phyloP scores from a whole-genome alignment of 192 early-diverging fungal species.

The Backusella circina region DNA sequence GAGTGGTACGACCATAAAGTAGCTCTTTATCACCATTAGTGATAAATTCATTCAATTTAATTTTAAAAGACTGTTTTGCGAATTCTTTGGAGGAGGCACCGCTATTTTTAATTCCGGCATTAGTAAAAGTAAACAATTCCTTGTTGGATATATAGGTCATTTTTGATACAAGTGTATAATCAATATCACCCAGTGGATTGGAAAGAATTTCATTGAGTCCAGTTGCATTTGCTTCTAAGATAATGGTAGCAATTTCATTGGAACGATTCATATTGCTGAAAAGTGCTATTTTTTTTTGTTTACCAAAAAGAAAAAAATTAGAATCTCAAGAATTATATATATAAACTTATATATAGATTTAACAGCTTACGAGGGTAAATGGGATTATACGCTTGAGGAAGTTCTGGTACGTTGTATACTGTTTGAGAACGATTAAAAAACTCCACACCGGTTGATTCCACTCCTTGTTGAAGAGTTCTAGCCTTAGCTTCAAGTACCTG shows the following conservation, averaged over 20 bases:
- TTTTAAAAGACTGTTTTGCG: conserved; percentile 32
- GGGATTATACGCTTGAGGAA: conserved; percentile 42
- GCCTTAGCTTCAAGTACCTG: conserved; percentile 36
- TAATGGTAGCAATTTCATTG: conserved; percentile 14
- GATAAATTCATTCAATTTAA: conserved; percentile 37
- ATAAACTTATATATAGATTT: neutral
- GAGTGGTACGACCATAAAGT: conserved; percentile 33
- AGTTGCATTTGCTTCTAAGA: conserved; percentile 9
- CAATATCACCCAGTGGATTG: conserved; percentile 1
- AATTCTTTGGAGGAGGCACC: conserved; percentile 46
- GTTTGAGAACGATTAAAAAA: conserved; percentile 45
- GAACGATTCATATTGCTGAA: conserved; percentile 12
- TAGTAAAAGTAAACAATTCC: conserved; percentile 29
- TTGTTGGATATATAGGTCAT: conserved; percentile 39
- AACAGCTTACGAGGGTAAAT: conserved; percentile 37
- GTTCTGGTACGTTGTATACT: conserved; percentile 17
- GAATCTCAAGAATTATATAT: neutral
- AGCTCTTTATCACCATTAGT: conserved; percentile 26
- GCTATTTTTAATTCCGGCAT: conserved; percentile 37
- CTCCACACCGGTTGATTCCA: conserved; percentile 32
- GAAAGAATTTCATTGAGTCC: neutral
- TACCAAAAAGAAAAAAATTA: neutral
- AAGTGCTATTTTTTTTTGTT: neutral
- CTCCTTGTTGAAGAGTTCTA: conserved; percentile 1
- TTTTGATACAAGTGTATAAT: conserved; percentile 20